Conservation (phyloP, 2,329 filamentous ascomycete species). For the Ramichloridium luteum region DNA sequence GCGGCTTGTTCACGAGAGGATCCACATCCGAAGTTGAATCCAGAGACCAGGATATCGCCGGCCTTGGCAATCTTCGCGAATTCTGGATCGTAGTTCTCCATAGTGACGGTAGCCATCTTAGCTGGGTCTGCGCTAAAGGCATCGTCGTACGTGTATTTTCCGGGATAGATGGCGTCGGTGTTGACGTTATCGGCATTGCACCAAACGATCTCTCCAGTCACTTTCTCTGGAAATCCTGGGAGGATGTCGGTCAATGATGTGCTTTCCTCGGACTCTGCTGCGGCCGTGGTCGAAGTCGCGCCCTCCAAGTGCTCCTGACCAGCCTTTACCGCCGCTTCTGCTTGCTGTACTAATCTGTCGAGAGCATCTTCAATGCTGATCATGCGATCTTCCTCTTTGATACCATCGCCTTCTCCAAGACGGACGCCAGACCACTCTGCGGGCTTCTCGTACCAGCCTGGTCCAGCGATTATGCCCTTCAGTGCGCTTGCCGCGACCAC, state of each 20-base stretch:
- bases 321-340: slow-evolving; percentile 49
- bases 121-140: slow-evolving; percentile 58
- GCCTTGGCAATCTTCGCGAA: slow-evolving; percentile 53
- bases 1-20: slow-evolving; percentile 75
- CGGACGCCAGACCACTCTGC: slow-evolving; percentile 55
- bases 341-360: slow-evolving; percentile 56
- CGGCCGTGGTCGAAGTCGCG: slow-evolving; percentile 19
- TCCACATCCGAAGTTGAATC: slow-evolving; percentile 83
- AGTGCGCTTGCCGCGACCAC: slow-evolving; percentile 85
- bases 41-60: slow-evolving; percentile 71
- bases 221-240: slow-evolving; percentile 73
- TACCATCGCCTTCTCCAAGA: slow-evolving; percentile 59
- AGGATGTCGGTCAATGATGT: slow-evolving; percentile 54
- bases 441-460: slow-evolving; percentile 65
- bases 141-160: slow-evolving; percentile 88
- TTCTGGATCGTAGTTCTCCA: slow-evolving; percentile 78
- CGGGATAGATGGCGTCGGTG: slow-evolving; percentile 86
- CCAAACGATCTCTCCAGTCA: slow-evolving; percentile 79
- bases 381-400: slow-evolving; percentile 51
- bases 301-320: slow-evolving; percentile 37
- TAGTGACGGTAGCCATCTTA: slow-evolving; percentile 79
- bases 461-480: slow-evolving; percentile 57
- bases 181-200: slow-evolving; percentile 78
- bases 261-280: slow-evolving; percentile 20
- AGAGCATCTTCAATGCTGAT: slow-evolving; percentile 57